These are phyloP conservation scores for Aspergillus chevalieri DNA, from an alignment of 2,329 filamentous ascomycete species.

Conservation along the genomic window DNA sequence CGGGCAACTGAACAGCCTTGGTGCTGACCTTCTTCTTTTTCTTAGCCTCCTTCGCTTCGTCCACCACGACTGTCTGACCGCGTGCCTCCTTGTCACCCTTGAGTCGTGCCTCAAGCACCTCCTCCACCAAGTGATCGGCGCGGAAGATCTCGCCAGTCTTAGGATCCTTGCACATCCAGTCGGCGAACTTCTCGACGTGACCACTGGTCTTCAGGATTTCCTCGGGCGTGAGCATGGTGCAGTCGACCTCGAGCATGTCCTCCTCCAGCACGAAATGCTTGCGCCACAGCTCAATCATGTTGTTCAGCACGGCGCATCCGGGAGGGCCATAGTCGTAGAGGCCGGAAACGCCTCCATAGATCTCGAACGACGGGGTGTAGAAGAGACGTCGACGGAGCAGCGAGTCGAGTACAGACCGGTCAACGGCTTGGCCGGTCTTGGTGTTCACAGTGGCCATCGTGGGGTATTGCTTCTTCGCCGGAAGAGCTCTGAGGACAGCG, in stretches of 20 bases:
- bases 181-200: slow-evolving; percentile 95
- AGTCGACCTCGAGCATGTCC: slow-evolving; percentile 93
- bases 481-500: slow-evolving; percentile 23
- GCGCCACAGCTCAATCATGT: slow-evolving; percentile 82
- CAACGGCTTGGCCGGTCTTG: slow-evolving; percentile 82
- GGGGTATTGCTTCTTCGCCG: slow-evolving; percentile 26
- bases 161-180: slow-evolving; percentile 99
- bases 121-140: slow-evolving; percentile 93
- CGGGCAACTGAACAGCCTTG: slow-evolving; percentile 77
- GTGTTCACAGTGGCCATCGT: slow-evolving; percentile 63
- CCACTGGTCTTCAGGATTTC: slow-evolving; percentile 92
- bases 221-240: slow-evolving; percentile 86
- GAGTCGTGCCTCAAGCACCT: slow-evolving; percentile 77
- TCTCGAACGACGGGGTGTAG: slow-evolving; percentile 93
- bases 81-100: slow-evolving; percentile 91
- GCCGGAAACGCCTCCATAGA: slow-evolving; percentile 82
- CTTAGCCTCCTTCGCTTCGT: slow-evolving; percentile 74
- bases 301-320: slow-evolving; percentile 77
- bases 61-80: slow-evolving; percentile 60
- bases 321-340: slow-evolving; percentile 93
- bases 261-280: slow-evolving; percentile 92
- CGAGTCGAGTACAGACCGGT: slow-evolving; percentile 73
- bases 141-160: slow-evolving; percentile 96
- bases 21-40: slow-evolving; percentile 76
- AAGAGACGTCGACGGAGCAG: slow-evolving; percentile 85